A percentile compares a stretch with the other conserved stretches of the same genome.
These are phyloP conservation scores for Aspergillus ellipticus DNA, from an alignment of 495 filamentous ascomycete species.

Conservation along the genomic window DNA sequence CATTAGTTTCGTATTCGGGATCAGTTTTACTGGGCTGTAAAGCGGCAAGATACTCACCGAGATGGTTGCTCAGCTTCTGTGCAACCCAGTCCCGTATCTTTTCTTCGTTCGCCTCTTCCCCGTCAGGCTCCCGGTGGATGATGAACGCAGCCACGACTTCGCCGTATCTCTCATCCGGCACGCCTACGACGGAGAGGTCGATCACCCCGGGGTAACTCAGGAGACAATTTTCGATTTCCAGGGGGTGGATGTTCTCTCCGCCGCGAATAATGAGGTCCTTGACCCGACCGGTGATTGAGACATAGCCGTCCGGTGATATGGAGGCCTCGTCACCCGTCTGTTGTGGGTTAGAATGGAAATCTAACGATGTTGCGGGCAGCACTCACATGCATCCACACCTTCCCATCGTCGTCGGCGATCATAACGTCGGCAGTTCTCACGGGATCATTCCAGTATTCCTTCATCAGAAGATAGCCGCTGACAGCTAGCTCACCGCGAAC, in stretches of 20 bases:
- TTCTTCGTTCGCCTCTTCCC: conserved; percentile 27
- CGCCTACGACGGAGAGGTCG: conserved; percentile 78
- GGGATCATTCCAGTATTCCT: conserved; percentile 79
- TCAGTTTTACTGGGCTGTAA: background rate
- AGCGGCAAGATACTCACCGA: conserved; percentile 45
- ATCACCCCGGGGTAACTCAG: conserved; percentile 62
- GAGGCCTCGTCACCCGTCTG: conserved; percentile 86
- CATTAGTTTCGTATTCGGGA: background rate
- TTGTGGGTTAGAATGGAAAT: conserved; percentile 4
- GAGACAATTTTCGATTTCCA: conserved; percentile 92
- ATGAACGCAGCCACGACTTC: conserved; percentile 86
- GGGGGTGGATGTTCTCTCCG: conserved; percentile 93
- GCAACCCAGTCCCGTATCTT: conserved; percentile 71
- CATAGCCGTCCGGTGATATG: conserved; percentile 67
- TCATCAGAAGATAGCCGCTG: conserved; percentile 83
- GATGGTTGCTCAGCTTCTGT: conserved; percentile 66
- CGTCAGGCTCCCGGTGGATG: conserved; percentile 37
- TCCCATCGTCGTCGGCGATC: conserved; percentile 54
- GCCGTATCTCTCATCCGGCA: conserved; percentile 80
- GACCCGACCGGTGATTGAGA: conserved; percentile 71
- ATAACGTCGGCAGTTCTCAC: conserved; percentile 69
- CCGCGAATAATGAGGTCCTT: conserved; percentile 94
- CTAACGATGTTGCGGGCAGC: background rate
- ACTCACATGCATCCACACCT: conserved; percentile 67
- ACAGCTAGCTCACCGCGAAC: conserved; percentile 79